Evolutionary conservation across 2,329 filamentous ascomycete species (phyloP).

Genomic region (Aspergillus fructus): DNA sequence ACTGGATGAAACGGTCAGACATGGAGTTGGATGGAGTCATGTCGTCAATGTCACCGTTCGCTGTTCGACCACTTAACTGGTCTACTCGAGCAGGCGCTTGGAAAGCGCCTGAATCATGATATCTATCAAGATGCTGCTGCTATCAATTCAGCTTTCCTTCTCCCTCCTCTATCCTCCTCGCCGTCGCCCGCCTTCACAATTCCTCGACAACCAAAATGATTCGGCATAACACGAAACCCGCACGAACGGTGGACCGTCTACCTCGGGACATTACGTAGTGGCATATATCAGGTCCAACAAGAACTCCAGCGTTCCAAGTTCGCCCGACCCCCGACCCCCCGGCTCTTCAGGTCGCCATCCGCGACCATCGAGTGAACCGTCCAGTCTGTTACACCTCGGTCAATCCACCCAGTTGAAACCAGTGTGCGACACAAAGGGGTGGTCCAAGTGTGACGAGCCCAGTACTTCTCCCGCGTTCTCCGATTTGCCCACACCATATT

Average conservation of each 20-base stretch:
- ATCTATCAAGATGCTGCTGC: not conserved
- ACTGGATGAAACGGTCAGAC: not conserved
- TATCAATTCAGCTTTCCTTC: not conserved
- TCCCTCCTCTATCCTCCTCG: not conserved
- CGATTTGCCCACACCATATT: no score
- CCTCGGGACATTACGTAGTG: not conserved
- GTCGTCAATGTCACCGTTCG: no score
- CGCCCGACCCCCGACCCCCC: no score
- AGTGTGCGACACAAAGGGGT: not conserved
- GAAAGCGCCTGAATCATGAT: no score
- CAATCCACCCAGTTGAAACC: not conserved
- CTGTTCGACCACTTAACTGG: no score
- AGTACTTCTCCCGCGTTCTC: not conserved
- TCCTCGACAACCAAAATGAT: not conserved
- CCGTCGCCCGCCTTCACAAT: not conserved
- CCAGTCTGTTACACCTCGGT: not conserved
- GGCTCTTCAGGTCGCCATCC: no score
- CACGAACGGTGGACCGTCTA: constrained; percentile 4
- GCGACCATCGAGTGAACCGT: not conserved
- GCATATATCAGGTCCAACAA: no score
- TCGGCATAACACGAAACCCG: not conserved
- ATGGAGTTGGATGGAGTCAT: not conserved
- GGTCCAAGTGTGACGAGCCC: not conserved
- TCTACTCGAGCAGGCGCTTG: not conserved
- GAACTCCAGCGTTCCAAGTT: not conserved